Base-by-base conservation (phyloP, 2,329 filamentous ascomycete species). In the Rhinocladiella similis region DNA sequence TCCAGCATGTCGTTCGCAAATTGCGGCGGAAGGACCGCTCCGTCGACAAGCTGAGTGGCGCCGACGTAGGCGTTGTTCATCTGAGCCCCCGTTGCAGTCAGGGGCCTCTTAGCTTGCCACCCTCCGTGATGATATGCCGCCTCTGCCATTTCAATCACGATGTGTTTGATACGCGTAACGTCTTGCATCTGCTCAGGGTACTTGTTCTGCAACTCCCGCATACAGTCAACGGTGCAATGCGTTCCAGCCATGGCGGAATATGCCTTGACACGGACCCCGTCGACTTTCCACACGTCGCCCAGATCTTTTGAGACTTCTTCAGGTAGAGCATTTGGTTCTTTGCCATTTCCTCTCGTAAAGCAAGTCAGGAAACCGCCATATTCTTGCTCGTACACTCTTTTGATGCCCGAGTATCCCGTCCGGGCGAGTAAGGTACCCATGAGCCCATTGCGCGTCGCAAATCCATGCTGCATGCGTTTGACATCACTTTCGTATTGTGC, bases 381-480 rank as follows among this genome's bases (percentile, higher is more conserved):
- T 1, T 65, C 66, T 2, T 69, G 64, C 50, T 78, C 74, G 45
- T 70, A 75, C 1, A 75, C 72, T 41, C 70, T 69, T 50, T 74
- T 70, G 59, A 78, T 78, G 0, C 75, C 76, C 1, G 67, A 63
- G 56, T 79, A 79, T 1, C 70, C 72, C 1, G 65, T 64, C 22
- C 66, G 62, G 1, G 73, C 73, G 27, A 78, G 57, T 2, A 78
- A 51, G 0, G 74, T 69, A 0, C 65, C 72, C 14, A 78, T 68
- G 0, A 78, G 67, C 1, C 75, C 75, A 54, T 73, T 77, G 5
- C 75, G 69, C 5, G 75, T 70, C 0, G 75, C 74, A 57, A 79
- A 78, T 4, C 70, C 75, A 56, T 78, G 76, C 60, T 78, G 75
- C 70, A 78, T 74, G 1, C 74, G 70, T 63, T 78, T 79, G 0